phyloP scores from a whole-genome alignment of 192 early-diverging fungal species.

The Lobosporangium transversale region DNA sequence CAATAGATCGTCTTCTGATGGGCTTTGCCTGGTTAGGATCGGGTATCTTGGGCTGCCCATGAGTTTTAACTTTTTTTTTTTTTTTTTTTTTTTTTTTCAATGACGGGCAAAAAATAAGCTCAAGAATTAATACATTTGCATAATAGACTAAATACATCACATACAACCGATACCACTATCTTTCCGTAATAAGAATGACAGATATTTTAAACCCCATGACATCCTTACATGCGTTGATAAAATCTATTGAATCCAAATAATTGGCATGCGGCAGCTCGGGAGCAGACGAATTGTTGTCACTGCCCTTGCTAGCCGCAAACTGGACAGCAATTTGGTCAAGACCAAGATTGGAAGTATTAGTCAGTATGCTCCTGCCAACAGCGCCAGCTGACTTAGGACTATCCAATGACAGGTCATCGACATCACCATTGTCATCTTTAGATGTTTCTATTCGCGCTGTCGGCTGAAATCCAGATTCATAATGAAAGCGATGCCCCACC shows the following conservation, averaged over 20 bases:
- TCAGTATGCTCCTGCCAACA: neutral
- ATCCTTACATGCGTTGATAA: slow-evolving; percentile 51
- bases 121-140: slow-evolving; percentile 3
- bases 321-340: slow-evolving; percentile 22
- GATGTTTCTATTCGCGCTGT: slow-evolving; percentile 1
- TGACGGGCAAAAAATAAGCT: no score
- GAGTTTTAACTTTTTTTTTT: slow-evolving; percentile 42
- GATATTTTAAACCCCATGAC: neutral
- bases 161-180: neutral
- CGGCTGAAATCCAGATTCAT: slow-evolving; percentile 48
- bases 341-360: slow-evolving; percentile 7
- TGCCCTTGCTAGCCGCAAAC: slow-evolving; percentile 13
- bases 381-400: slow-evolving; percentile 27
- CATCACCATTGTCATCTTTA: slow-evolving; percentile 33
- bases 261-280: slow-evolving; percentile 46
- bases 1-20: slow-evolving; percentile 45
- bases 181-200: neutral
- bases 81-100: no score
- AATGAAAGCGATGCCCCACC: slow-evolving; percentile 34
- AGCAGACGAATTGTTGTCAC: slow-evolving; percentile 34
- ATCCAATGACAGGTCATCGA: slow-evolving; percentile 36
- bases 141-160: neutral
- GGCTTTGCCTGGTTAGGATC: slow-evolving; percentile 31
- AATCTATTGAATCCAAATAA: slow-evolving; percentile 48
- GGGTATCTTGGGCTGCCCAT: slow-evolving; percentile 42